Base-by-base conservation (phyloP, 1,139 yeast species). In the Saccharomyces pastorianus region DNA sequence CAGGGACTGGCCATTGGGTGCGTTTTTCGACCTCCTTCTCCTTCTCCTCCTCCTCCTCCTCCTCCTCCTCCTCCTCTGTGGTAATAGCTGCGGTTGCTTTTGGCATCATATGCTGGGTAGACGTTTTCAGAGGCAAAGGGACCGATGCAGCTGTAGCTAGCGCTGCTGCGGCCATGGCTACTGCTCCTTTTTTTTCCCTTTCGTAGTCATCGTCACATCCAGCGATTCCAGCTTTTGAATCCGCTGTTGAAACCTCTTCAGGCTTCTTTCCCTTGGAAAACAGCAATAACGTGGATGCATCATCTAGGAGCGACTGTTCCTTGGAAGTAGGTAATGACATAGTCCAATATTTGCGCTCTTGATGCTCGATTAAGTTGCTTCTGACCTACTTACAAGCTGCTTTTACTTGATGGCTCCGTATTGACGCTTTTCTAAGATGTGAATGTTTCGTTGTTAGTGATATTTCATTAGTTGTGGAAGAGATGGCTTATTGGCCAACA, bases 201-300 rank as follows among this genome's bases (percentile, higher is more conserved):
- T 50, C 4, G 47, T 44, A 26, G 27, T 25, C 8, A 49, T 46
- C n/a, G 50, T 46, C 34, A 20, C 7, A 38, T 42, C 8, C 25
- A 13, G 32, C 41, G 4, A 26, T 31, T 5, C 41, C 47, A 41
- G 38, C 25, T 11, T 46, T 50, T 14, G 44, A n/a, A 31, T 46
- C 26, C 23, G 13, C 9, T 17, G n/a, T n/a, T 46, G n/a, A 28
- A 20, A 41, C 9, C n/a, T 27, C 11, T 44, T 50, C 38, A 23
- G 47, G n/a, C 2, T 49, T 20, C 28, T 53, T 54, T 53, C 77
- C 78, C 59, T 77, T 80, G 28, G 85, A 84, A 67, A 83, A 81
- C 84, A 81, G 79, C 56, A 82, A 71, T 53, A 83, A 70, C 23
- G 86, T 80, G n/a, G 85, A 81, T 2, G 88, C 87, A 70, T 82